Percentiles rank a stretch among this genome's conserved stretches.
These are phyloP conservation scores for Colletotrichum orchidophilum DNA, from an alignment of 2,329 filamentous ascomycete genomes.

Conservation along the genomic window DNA sequence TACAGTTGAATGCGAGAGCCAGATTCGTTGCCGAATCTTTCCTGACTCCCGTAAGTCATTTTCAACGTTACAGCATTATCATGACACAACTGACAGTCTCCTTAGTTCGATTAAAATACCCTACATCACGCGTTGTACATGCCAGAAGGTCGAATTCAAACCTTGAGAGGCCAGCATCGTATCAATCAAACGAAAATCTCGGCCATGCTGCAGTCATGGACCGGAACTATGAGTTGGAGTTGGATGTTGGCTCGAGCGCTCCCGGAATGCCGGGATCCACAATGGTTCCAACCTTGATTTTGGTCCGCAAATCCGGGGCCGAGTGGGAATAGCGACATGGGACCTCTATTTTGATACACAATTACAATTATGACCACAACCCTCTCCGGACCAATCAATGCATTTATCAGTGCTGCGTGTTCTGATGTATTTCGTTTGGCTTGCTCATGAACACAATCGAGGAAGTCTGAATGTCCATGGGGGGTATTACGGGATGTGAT, in stretches of 20 bases:
- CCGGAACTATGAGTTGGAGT: conserved; percentile 20
- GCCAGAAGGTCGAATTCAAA: neutral
- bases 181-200: neutral
- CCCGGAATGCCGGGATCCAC: conserved; percentile 29
- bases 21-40: conserved; percentile 99
- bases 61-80: neutral
- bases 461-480: neutral
- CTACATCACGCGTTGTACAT: conserved; percentile 1
- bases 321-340: conserved; percentile 20
- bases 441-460: neutral
- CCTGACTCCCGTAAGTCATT: conserved; percentile 80
- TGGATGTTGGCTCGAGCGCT: conserved; percentile 31
- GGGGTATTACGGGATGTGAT: neutral
- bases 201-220: conserved; percentile 6
- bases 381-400: neutral
- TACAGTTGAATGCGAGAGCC: conserved; percentile 90
- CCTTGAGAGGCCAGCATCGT: neutral
- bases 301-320: conserved; percentile 28
- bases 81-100: conserved; percentile 5
- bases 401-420: neutral
- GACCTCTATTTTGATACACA: conserved; percentile 18
- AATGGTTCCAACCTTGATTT: conserved; percentile 16
- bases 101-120: conserved; percentile 35
- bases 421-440: neutral
- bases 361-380: conserved; percentile 10